A percentile compares a stretch with the other conserved stretches of the same genome.
phyloP scores from a whole-genome alignment of 768 basidiomycete genomes.

The Suillus discolor region DNA sequence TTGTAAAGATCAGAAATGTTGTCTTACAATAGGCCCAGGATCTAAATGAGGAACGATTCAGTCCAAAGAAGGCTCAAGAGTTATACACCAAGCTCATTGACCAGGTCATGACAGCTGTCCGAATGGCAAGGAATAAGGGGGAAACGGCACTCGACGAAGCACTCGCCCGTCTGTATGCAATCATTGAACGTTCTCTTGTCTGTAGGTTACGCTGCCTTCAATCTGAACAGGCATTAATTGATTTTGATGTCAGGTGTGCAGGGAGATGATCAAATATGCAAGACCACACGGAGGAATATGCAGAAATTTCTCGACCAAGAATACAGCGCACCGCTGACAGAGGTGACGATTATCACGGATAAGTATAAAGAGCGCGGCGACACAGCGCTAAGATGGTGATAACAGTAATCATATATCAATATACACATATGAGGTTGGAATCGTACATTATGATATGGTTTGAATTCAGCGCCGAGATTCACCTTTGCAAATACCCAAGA shows the following conservation, averaged over 20 bases:
- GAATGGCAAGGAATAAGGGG: conserved; percentile 1
- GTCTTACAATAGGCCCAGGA: background rate
- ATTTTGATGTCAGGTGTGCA: background rate
- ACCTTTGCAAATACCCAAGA: background rate
- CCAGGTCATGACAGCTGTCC: background rate
- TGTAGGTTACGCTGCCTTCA: background rate
- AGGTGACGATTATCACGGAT: background rate
- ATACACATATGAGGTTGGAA: background rate
- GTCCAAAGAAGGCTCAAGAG: background rate
- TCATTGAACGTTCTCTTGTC: conserved; percentile 1
- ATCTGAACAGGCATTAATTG: background rate
- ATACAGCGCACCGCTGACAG: background rate
- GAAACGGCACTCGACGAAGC: conserved; percentile 1
- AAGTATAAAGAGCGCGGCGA: background rate
- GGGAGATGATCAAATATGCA: background rate
- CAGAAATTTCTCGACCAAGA: background rate
- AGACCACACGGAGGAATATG: background rate
- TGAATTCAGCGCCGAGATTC: background rate
- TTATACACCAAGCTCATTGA: background rate
- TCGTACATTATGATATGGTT: background rate
- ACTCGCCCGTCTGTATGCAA: background rate
- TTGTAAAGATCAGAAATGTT: background rate
- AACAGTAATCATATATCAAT: background rate
- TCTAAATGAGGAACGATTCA: conserved; percentile 1
- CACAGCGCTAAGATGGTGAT: background rate